Evolutionary conservation across 768 basidiomycete genomes (phyloP).

Genomic region (Fistulinella prunicolor): DNA sequence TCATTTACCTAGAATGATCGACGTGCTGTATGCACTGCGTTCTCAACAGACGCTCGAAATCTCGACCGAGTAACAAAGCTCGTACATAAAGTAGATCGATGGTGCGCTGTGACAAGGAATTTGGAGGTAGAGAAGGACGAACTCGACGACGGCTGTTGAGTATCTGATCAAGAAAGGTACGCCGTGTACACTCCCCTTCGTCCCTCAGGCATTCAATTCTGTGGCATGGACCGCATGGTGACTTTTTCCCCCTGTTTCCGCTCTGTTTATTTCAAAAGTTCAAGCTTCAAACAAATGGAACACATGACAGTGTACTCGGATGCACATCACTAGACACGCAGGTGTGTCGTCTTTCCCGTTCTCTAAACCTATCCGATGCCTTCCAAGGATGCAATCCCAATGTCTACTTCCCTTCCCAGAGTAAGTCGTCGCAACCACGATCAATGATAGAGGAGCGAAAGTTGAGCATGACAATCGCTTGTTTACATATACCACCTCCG

Average conservation of each 20-base stretch:
- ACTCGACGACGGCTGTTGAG: constrained; percentile 49
- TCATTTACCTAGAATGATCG: constrained; percentile 47
- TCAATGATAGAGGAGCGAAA: neutral
- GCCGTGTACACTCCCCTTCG: constrained; percentile 15
- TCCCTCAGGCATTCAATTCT: neutral
- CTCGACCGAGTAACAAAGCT: constrained; percentile 32
- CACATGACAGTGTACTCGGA: constrained; percentile 45
- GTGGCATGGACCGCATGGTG: neutral
- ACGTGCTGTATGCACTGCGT: constrained; percentile 46
- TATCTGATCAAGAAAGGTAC: constrained; percentile 59
- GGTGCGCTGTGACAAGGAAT: constrained; percentile 29
- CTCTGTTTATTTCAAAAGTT: constrained; percentile 31
- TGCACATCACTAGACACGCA: constrained; percentile 39
- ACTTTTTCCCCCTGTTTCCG: neutral
- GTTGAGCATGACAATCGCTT: constrained; percentile 25
- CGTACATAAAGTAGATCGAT: constrained; percentile 36
- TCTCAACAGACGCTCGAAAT: constrained; percentile 41
- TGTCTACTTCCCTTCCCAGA: constrained; percentile 21
- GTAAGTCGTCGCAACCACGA: constrained; percentile 1
- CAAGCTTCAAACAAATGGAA: constrained; percentile 44
- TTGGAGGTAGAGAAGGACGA: constrained; percentile 51
- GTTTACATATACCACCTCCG: constrained; percentile 41
- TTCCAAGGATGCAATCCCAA: constrained; percentile 23
- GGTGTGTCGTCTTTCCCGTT: constrained; percentile 35
- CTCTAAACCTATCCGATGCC: constrained; percentile 9